Conservation (phyloP, 2,329 filamentous ascomycete species). For the Clarireedia monteithiana region DNA sequence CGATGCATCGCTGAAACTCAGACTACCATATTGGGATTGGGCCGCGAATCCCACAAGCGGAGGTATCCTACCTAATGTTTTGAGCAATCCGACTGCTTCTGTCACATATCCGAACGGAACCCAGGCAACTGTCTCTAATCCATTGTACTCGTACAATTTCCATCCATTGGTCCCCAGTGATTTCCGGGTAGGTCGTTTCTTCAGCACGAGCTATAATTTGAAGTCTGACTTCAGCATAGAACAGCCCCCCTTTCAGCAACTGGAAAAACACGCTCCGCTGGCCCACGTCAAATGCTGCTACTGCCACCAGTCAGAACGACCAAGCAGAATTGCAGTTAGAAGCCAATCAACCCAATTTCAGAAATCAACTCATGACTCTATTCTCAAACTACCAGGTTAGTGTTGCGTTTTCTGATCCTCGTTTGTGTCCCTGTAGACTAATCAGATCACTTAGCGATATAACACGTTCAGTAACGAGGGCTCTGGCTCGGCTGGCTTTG, state of each 20-base stretch:
- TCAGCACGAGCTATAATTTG: not conserved
- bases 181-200: not conserved
- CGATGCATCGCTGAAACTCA: slow-evolving; percentile 31
- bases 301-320: slow-evolving; percentile 3
- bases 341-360: slow-evolving; percentile 5
- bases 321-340: not conserved
- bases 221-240: not conserved
- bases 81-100: not conserved
- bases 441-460: not conserved
- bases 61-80: slow-evolving; percentile 32
- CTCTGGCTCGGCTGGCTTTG: not conserved
- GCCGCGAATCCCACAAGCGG: slow-evolving; percentile 34
- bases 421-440: not conserved
- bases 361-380: slow-evolving; percentile 8
- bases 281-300: not conserved
- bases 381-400: slow-evolving; percentile 9
- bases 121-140: slow-evolving; percentile 54
- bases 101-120: slow-evolving; percentile 32
- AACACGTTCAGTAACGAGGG: slow-evolving; percentile 9
- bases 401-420: not conserved
- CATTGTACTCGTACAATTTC: slow-evolving; percentile 52
- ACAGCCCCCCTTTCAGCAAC: not conserved
- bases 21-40: slow-evolving; percentile 42
- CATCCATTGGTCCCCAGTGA: slow-evolving; percentile 33
- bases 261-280: slow-evolving; percentile 1